A percentile compares a stretch with the other conserved stretches of the same genome.
These are phyloP conservation scores for Mycena sp. DNA, from an alignment of 1,284 basidiomycete genomes.

Conservation along the genomic window DNA sequence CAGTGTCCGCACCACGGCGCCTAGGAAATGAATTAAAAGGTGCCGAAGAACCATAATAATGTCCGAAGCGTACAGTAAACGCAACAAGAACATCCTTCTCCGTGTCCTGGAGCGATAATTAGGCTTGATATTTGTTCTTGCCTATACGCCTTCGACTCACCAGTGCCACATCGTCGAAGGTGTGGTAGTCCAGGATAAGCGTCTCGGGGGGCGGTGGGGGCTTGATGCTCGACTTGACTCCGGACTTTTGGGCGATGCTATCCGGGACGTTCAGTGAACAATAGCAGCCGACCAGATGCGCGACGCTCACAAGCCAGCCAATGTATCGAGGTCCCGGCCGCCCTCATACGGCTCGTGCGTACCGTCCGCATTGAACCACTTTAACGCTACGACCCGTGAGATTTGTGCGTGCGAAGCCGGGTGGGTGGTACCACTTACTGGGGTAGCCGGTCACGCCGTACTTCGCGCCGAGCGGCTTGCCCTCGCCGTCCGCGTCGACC, in stretches of 20 bases:
- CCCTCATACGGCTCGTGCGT: constrained; percentile 78
- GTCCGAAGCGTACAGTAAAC: constrained; percentile 72
- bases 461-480: constrained; percentile 75
- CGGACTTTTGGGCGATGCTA: constrained; percentile 80
- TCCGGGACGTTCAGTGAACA: background rate
- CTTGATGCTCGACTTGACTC: constrained; percentile 87
- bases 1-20: constrained; percentile 92
- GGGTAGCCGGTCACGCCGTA: constrained; percentile 89
- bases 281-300: background rate
- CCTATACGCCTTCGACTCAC: constrained; percentile 47
- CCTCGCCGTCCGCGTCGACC: constrained; percentile 91
- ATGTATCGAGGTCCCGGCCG: constrained; percentile 83
- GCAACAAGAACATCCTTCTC: constrained; percentile 90
- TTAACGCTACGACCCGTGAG: constrained; percentile 70
- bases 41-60: constrained; percentile 5
- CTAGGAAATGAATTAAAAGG: constrained; percentile 40
- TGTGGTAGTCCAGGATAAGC: constrained; percentile 72
- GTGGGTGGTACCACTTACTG: constrained; percentile 63
- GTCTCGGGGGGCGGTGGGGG: constrained; percentile 83
- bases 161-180: constrained; percentile 81
- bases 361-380: constrained; percentile 87
- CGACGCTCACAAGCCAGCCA: constrained; percentile 75
- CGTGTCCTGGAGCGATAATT: constrained; percentile 58
- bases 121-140: background rate
- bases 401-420: background rate